A percentile compares a stretch with the other conserved stretches of the same genome.
These are phyloP conservation scores for Ajuga chamaepitys DNA, from an alignment of 257 asterid genomes.

Conservation along the genomic window DNA sequence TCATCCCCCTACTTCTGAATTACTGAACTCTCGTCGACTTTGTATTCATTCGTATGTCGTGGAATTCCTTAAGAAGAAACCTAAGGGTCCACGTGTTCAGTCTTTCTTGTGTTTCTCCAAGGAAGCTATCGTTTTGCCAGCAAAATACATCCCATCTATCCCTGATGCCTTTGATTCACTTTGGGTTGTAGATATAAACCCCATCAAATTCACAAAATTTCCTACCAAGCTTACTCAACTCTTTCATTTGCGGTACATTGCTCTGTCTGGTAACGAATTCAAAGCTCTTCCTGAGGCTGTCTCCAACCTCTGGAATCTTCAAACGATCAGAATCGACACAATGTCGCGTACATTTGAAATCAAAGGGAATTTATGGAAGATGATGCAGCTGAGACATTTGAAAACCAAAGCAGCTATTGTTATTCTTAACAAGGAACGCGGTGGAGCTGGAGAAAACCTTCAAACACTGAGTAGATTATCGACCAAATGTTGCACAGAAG, in stretches of 20 bases:
- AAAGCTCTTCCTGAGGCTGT: slow-evolving; percentile 16
- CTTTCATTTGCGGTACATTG: slow-evolving; percentile 24
- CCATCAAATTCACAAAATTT: slow-evolving; percentile 19
- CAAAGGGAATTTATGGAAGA: slow-evolving; percentile 12
- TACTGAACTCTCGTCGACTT: slow-evolving; percentile 26
- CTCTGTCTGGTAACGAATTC: slow-evolving; percentile 18
- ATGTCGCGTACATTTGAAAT: slow-evolving; percentile 14
- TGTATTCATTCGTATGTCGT: slow-evolving; percentile 32
- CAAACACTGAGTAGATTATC: slow-evolving; percentile 17
- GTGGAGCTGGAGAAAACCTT: slow-evolving; percentile 18
- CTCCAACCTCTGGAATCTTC: slow-evolving; percentile 21
- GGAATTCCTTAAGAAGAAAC: slow-evolving; percentile 17
- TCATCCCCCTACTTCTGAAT: slow-evolving; percentile 9
- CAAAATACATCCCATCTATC: slow-evolving; percentile 16
- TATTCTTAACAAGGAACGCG: slow-evolving; percentile 1
- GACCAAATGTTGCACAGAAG: neutral
- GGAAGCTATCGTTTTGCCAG: slow-evolving; percentile 9
- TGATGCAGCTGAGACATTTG: slow-evolving; percentile 22
- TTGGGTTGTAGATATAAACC: slow-evolving; percentile 13
- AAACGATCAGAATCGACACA: slow-evolving; percentile 15
- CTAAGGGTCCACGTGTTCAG: slow-evolving; percentile 25
- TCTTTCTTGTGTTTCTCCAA: slow-evolving; percentile 34
- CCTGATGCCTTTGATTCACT: slow-evolving; percentile 33
- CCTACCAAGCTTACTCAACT: slow-evolving; percentile 13
- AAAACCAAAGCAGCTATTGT: slow-evolving; percentile 17